A percentile compares a stretch with the other conserved stretches of the same genome.
These are phyloP conservation scores for Thuja plicata DNA, from an alignment of 83 land plant species.

Conservation along the genomic window DNA sequence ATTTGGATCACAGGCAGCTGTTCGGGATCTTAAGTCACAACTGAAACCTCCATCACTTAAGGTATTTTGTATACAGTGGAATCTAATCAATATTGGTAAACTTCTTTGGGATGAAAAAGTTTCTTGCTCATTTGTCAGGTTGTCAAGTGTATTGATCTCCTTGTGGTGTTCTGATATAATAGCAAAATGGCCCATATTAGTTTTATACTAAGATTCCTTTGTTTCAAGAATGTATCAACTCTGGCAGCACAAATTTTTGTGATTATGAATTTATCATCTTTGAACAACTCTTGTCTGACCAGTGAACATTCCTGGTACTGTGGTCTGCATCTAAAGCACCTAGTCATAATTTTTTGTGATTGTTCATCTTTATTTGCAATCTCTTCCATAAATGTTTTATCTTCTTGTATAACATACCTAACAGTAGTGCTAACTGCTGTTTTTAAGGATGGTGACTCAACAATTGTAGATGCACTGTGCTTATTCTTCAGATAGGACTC, in stretches of 20 bases:
- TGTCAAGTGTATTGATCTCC: neutral
- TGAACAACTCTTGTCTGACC: neutral
- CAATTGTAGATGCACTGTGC: neutral
- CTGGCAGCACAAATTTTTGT: neutral
- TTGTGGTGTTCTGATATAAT: neutral
- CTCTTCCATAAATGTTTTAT: neutral
- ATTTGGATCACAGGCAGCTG: conserved; percentile 48
- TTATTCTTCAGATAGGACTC: neutral
- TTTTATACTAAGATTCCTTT: neutral
- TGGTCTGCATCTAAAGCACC: no score
- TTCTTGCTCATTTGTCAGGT: neutral
- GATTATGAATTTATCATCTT: neutral
- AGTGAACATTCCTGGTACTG: neutral
- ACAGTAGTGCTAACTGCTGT: neutral
- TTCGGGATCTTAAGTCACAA: conserved; percentile 63
- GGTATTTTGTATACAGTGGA: conserved; percentile 24
- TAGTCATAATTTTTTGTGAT: no score
- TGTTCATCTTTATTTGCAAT: no score
- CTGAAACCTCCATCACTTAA: conserved; percentile 68
- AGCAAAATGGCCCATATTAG: neutral
- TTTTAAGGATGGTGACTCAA: neutral
- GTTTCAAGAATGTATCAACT: neutral
- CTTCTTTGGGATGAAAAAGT: neutral
- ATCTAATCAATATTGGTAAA: neutral
- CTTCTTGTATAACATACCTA: neutral